Conservation (phyloP, 2,329 filamentous ascomycete species). For the Drechslerella dactyloides region DNA sequence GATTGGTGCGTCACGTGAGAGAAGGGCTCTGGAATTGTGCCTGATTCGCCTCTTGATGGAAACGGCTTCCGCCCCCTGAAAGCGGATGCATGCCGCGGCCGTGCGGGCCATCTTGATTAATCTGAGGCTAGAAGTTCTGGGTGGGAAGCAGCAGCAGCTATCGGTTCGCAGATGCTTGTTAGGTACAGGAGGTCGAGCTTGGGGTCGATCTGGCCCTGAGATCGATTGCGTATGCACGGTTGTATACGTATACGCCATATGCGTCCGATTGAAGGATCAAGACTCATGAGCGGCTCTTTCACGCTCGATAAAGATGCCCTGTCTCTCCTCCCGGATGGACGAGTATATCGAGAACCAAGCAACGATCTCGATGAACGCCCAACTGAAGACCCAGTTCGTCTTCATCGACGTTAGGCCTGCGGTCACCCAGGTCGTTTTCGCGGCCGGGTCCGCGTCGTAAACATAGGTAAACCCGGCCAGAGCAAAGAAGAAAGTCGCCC, state of each 20-base stretch:
- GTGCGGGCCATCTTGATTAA: not conserved
- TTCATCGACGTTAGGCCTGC: constrained; percentile 30
- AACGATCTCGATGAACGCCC: constrained; percentile 44
- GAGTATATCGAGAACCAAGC: constrained; percentile 48
- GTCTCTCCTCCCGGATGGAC: constrained; percentile 39
- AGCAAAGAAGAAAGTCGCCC: constrained; percentile 44
- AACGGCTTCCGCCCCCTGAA: constrained; percentile 1
- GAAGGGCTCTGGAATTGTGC: constrained; percentile 13
- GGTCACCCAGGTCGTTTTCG: constrained; percentile 19
- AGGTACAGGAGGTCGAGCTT: too few species aligned
- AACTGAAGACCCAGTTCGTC: constrained; percentile 49
- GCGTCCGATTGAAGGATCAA: not conserved
- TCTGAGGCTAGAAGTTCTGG: not conserved
- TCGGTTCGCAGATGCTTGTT: not conserved
- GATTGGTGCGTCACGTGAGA: constrained; percentile 15
- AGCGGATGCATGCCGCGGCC: constrained; percentile 1
- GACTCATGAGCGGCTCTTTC: constrained; percentile 18
- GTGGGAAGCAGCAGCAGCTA: not conserved
- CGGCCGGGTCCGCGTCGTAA: constrained; percentile 25
- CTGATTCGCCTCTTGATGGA: constrained; percentile 19
- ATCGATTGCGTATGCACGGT: too few species aligned
- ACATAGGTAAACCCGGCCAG: constrained; percentile 39
- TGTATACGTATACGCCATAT: not conserved
- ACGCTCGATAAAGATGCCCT: constrained; percentile 38
- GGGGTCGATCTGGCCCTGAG: too few species aligned